phyloP scores from a whole-genome alignment of 192 early-diverging fungal genomes.

The Rhizophagus clarus region DNA sequence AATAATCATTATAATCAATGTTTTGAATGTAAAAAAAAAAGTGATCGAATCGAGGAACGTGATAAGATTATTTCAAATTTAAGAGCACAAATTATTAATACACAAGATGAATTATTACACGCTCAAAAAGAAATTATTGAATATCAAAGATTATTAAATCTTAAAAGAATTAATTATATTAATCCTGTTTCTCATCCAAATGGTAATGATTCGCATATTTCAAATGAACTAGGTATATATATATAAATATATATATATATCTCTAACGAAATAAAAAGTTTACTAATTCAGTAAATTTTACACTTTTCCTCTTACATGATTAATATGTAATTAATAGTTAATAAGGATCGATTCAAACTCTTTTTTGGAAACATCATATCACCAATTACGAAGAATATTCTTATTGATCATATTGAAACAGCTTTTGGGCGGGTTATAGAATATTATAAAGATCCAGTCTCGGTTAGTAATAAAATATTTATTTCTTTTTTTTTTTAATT shows the following conservation, averaged over 20 bases:
- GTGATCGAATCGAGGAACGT: not conserved
- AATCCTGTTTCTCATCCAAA: not conserved
- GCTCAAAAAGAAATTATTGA: not conserved
- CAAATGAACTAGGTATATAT: not conserved
- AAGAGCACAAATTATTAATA: not conserved
- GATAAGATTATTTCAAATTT: not conserved
- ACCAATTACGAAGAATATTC: not conserved
- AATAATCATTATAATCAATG: not conserved
- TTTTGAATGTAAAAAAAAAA: not conserved
- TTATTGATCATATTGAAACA: not conserved
- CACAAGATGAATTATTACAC: not conserved
- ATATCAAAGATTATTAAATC: not conserved
- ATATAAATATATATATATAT: no score
- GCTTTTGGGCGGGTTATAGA: not conserved
- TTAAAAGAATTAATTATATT: not conserved
- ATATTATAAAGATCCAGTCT: not conserved
- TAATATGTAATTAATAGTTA: not conserved
- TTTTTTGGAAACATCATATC: not conserved
- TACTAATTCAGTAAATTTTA: no score
- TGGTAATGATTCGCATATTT: not conserved
- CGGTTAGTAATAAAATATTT: not conserved
- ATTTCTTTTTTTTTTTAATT: not conserved
- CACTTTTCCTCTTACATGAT: no score
- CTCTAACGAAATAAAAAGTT: no score
- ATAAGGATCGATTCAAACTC: not conserved